Evolutionary conservation across 139 green algal species (phyloP), one percentile per base, ranked within the genome.

Genomic region (Chlamydomonas applanata): DNA sequence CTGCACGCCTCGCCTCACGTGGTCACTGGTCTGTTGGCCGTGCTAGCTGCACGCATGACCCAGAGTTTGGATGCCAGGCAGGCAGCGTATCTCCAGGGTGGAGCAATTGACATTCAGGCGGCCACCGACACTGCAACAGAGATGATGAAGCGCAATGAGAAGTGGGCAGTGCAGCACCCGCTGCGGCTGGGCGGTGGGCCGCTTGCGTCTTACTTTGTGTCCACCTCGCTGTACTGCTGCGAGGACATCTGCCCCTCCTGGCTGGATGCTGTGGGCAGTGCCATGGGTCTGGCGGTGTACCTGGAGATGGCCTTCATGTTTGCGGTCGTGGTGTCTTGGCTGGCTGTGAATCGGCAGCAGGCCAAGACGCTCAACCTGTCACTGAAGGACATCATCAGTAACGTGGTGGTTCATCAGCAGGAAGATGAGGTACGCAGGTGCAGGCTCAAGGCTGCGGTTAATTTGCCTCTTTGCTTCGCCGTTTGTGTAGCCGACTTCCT

Each of bases 201-300:
- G 20, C 59, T 66, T 4, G 29, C 59, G 3, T 66, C 59, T 4
- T 66, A 66, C 59, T 66, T 66, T 27, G 29, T 35, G 11, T 35
- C 25, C 59, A 66, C 59, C 11, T 35, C 25, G n/a, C 59, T 66
- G n/a, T 35, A 66, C 59, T 66, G 59, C 59, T 66, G 59, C n/a
- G 29, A 22, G 2, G 4, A 66, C 25, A 27, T 66, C 20, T 66
- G 59, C 59, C 59, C 59, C 59, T 35, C 59, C 7, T 49, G 40
- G 40, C 40, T 49, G 40, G 40, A 49, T 49, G 40, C 40, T 49
- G n/a, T 66, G 59, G 59, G 40, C 40, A 49, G 40, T 49, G 40
- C 40, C 40, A 49, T 49, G 40, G 40, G 40, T 11, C 40, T 49
- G 40, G 40, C 40, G 7, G 40, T 49, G 40, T 49, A 49, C 40